Evolutionary conservation across 169 alveolate species (phyloP).

Genomic region (Ichthyophthirius multifiliis): DNA sequence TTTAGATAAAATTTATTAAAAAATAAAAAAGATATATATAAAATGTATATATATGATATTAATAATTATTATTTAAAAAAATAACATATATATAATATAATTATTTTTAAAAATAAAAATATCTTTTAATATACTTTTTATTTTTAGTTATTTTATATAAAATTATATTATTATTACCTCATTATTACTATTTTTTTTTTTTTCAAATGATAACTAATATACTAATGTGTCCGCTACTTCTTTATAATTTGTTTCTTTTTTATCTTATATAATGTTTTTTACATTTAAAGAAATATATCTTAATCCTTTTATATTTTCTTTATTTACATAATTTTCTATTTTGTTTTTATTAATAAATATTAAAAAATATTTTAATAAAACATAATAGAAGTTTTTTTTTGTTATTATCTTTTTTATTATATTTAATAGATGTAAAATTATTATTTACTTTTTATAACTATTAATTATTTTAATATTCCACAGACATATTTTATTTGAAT

Average conservation of each 20-base stretch:
- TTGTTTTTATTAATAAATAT: too few relatives aligned
- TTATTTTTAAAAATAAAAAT: background rate
- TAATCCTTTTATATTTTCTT: too few relatives aligned
- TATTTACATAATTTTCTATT: too few relatives aligned
- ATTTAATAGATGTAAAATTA: too few relatives aligned
- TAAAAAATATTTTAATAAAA: too few relatives aligned
- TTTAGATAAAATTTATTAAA: slow-evolving; percentile 4
- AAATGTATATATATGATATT: background rate
- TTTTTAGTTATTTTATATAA: background rate
- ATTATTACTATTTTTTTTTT: slow-evolving; percentile 1
- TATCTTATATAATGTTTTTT: slow-evolving; percentile 45
- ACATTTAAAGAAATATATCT: too few relatives aligned
- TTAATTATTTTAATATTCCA: too few relatives aligned
- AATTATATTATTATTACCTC: slow-evolving; percentile 23
- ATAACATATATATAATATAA: background rate
- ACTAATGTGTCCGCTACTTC: slow-evolving; percentile 62
- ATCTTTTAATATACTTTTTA: background rate
- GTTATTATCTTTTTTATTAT: too few relatives aligned
- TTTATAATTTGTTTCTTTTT: slow-evolving; percentile 50
- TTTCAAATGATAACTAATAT: slow-evolving; percentile 22
- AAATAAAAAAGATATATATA: slow-evolving; percentile 7
- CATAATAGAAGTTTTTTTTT: too few relatives aligned
- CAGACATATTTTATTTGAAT: too few relatives aligned
- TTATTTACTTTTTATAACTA: too few relatives aligned
- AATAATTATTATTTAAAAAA: background rate